These are phyloP conservation scores for Saitozyma podzolica DNA, from an alignment of 768 basidiomycete genomes.

Conservation along the genomic window DNA sequence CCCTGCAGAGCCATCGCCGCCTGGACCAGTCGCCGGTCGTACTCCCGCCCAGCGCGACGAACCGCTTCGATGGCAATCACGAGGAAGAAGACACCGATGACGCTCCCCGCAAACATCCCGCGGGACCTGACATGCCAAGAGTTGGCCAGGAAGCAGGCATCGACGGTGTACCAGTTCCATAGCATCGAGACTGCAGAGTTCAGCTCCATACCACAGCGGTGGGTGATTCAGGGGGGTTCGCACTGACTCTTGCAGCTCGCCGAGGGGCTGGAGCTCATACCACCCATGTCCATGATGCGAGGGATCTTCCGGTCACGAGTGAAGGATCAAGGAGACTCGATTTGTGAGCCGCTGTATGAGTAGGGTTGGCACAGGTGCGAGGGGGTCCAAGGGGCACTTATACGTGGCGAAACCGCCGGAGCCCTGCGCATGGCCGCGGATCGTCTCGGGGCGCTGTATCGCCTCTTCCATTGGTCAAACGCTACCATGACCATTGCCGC, in stretches of 20 bases:
- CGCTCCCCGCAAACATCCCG: conserved; percentile 46
- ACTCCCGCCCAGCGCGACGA: conserved; percentile 47
- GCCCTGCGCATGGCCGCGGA: too few relatives aligned
- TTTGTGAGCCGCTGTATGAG: too few relatives aligned
- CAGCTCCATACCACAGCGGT: background rate
- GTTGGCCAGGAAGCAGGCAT: conserved; percentile 50
- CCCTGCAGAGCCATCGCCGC: too few relatives aligned
- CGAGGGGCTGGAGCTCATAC: background rate
- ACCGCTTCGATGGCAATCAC: conserved; percentile 50
- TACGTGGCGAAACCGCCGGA: too few relatives aligned
- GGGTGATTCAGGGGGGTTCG: background rate
- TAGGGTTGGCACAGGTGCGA: too few relatives aligned
- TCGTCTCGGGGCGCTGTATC: too few relatives aligned
- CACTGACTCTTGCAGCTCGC: background rate
- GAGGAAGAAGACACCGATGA: conserved; percentile 52
- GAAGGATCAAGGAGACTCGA: too few relatives aligned
- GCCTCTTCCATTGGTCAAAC: too few relatives aligned
- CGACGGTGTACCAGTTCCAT: conserved; percentile 52
- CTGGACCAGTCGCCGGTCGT: conserved; percentile 42
- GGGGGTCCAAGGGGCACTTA: too few relatives aligned
- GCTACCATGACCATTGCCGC: too few relatives aligned
- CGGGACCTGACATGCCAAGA: conserved; percentile 45
- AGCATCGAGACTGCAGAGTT: conserved; percentile 42
- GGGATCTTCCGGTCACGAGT: too few relatives aligned
- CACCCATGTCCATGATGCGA: background rate